Conservation (phyloP, 2,329 filamentous ascomycete species). For the Xylariaceae sp. region DNA sequence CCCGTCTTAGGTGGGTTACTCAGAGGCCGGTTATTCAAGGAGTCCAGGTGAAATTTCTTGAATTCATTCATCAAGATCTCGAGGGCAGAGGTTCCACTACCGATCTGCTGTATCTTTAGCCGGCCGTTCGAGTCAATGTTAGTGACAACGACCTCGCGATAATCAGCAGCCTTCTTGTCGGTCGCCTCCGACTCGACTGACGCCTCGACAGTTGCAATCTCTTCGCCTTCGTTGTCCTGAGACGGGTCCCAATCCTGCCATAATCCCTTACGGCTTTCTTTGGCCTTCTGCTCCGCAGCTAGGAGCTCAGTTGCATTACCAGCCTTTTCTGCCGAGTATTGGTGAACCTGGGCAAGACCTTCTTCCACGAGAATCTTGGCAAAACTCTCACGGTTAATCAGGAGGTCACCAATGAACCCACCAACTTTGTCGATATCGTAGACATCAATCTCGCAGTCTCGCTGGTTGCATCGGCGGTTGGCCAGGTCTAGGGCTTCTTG, state of each 20-base stretch:
- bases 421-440: slow-evolving; percentile 94
- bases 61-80: slow-evolving; percentile 88
- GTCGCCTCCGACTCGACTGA: slow-evolving; percentile 48
- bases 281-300: slow-evolving; percentile 80
- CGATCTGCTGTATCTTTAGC: slow-evolving; percentile 88
- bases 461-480: slow-evolving; percentile 80
- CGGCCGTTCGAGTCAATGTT: slow-evolving; percentile 77
- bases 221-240: slow-evolving; percentile 57
- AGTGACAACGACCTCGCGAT: slow-evolving; percentile 89
- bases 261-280: slow-evolving; percentile 78
- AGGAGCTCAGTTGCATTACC: slow-evolving; percentile 84
- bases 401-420: slow-evolving; percentile 92
- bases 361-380: slow-evolving; percentile 91
- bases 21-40: slow-evolving; percentile 70
- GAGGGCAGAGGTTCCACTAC: slow-evolving; percentile 76
- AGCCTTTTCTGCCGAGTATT: slow-evolving; percentile 92
- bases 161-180: slow-evolving; percentile 69
- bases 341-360: slow-evolving; percentile 84
- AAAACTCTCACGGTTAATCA: slow-evolving; percentile 92
- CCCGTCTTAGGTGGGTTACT: slow-evolving; percentile 78
- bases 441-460: slow-evolving; percentile 93
- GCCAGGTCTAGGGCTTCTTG: slow-evolving; percentile 92
- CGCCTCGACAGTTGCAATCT: slow-evolving; percentile 45
- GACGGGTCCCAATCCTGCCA: slow-evolving; percentile 95
- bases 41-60: slow-evolving; percentile 81